These are phyloP conservation scores for Colletotrichum tanaceti DNA, from an alignment of 2,329 filamentous ascomycete species.

Conservation along the genomic window DNA sequence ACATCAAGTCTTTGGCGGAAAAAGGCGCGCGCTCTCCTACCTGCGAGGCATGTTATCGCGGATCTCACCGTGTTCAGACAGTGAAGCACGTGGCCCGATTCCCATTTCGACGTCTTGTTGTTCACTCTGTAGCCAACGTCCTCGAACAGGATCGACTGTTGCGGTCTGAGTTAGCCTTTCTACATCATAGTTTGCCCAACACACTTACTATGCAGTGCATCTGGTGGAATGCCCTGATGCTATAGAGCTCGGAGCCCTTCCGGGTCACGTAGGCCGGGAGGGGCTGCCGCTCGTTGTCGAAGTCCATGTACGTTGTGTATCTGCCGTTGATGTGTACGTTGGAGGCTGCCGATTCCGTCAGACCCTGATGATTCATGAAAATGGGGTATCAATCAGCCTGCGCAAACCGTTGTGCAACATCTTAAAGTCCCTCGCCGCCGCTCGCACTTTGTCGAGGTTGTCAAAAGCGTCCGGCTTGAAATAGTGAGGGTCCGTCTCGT, in stretches of 20 bases:
- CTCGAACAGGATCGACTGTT: constrained; percentile 32
- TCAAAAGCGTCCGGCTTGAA: constrained; percentile 29
- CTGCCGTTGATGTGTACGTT: constrained; percentile 29
- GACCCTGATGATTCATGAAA: too few relatives aligned
- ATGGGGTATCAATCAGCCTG: too few relatives aligned
- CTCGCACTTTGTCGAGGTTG: constrained; percentile 22
- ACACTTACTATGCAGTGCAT: constrained; percentile 34
- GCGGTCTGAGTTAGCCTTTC: too few relatives aligned
- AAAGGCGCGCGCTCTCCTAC: too few relatives aligned
- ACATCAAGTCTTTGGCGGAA: too few relatives aligned
- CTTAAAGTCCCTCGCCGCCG: constrained; percentile 26
- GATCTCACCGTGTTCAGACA: constrained; percentile 29
- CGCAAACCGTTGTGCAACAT: constrained; percentile 26
- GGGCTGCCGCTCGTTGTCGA: constrained; percentile 6
- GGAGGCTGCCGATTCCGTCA: background rate
- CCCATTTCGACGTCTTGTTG: constrained; percentile 34
- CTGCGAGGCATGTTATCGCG: constrained; percentile 23
- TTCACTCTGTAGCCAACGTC: constrained; percentile 25
- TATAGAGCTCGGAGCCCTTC: constrained; percentile 25
- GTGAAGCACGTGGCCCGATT: constrained; percentile 26
- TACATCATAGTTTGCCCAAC: too few relatives aligned
- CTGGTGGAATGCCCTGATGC: constrained; percentile 32
- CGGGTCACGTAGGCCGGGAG: constrained; percentile 15
- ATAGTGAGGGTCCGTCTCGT: constrained; percentile 24
- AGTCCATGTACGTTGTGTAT: constrained; percentile 32